Evolutionary conservation across 805 yeast genomes (phyloP), one percentile per base, ranked within the genome.

Genomic region (Metschnikowia henanensis): DNA sequence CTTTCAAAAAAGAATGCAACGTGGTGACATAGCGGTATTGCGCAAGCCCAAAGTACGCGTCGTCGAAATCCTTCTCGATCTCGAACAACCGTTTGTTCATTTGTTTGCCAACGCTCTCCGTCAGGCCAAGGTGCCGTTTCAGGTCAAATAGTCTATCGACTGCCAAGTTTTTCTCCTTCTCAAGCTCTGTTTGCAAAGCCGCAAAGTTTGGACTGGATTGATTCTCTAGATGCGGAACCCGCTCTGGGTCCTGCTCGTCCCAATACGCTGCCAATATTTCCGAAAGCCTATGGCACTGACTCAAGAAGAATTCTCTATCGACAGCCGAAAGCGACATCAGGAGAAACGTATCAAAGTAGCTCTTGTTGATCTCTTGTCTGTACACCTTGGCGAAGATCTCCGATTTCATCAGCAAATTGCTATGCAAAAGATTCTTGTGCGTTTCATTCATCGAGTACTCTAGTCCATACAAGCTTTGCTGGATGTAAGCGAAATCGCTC

Each of bases 41-140:
- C 6, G 46, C 26, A 12, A 35, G 35, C 5, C 22, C 33, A 31
- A 23, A 41, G 21, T 18, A 12, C 4, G 15, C 12, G 10, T 41
- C 37, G 10, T 20, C 6, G 12, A 35, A 6, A 5, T 12, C 23
- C 8, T 31, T 31, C 16, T 41, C 29, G n/a, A 32, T 12, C 9
- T 42, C 46, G 12, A 37, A 18, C 19, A 37, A 16, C n/a, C 37
- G 28, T 26, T 32, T 37, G 22, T 32, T 26, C 12, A 42, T 32
- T 13, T 18, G 12, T 29, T 42, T 42, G n/a, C 41, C 46, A 4
- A 9, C 20, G 4, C 19, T 18, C 7, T 42, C 46, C 2, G 34
- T 18, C 46, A 37, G 41, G 6, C 46, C 46, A 18, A 42, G 22
- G 21, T 42, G 32, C 16, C 46, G 19, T 1, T 17, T 42, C 12